Evolutionary conservation across 2,329 filamentous ascomycete genomes (phyloP), one percentile per base, ranked within the genome.

Genomic region (Diaporthe sp.): DNA sequence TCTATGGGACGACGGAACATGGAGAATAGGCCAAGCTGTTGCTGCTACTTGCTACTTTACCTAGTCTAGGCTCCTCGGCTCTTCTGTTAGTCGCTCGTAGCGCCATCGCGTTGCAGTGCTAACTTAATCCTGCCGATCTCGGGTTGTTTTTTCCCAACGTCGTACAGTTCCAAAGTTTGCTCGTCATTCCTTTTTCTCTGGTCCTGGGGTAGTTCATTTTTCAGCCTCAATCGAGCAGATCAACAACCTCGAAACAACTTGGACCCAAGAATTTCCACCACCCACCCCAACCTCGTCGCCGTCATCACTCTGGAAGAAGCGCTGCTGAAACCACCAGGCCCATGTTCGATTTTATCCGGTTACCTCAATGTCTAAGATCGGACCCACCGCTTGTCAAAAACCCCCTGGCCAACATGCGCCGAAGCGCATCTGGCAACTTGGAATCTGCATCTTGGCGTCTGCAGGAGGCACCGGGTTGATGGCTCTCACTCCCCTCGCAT

Each of bases 121-220:
- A 68, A 68, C 28, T 62, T 75, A 28, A 37, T 58, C 37, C 31
- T 68, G 74, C 69, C 42, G 69, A 75, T 73, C 74, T 73, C 69
- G 69, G 74, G 39, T 25, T 44, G 31, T 75, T 75, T 68, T 37
- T 25, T 17, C 61, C 28, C 69, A 55, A 28, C 34, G 65, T 69
- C n/a, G 49, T 19, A 69, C 65, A 69, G 65, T 69, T 25, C 65
- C 65, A 55, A 28, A 69, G 34, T 69, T 69, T 28, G 49, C 65
- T 44, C 25, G 37, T 49, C 37, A 46, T 34, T 51, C 61, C 28
- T 70, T 58, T 58, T 55, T 55, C 15, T 22, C 8, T 55, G 51
- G 42, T 46, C 59, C 61, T 70, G 51, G n/a, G 39, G 51, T 49
- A 25, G 39, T 67, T 58, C 65, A 55, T 74, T 70, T 67, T 58